Evolutionary conservation across 2,329 filamentous ascomycete genomes (phyloP), one percentile per base, ranked within the genome.

Genomic region (Calonectria pseudoreteaudii): DNA sequence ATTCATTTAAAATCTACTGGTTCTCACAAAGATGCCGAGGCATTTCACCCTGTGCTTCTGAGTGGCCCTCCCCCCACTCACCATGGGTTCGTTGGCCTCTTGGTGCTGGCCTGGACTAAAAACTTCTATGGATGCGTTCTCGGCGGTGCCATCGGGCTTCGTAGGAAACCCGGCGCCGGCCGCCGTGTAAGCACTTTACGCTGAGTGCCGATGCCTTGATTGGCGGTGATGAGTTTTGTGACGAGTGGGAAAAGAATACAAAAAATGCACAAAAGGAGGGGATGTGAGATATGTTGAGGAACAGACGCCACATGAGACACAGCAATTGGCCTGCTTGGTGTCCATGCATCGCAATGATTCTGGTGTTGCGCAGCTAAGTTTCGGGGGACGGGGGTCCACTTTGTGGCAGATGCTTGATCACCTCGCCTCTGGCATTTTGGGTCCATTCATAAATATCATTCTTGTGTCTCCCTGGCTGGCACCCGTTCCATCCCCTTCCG

Each of bases 321-420:
- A 16, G 34, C 62, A 28, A 67, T 44, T 67, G 41, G 47, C n/a
- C 49, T 71, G 44, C 52, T 52, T 20, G 13, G 34, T 31, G 30
- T 26, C 47, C 26, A 47, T 44, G 64, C 52, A 66, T 11, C 47
- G 28, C 28, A 31, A 18, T 36, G 14, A 9, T 44, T 36, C 26
- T 50, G n/a, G 62, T 71, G 28, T 49, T 65, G 66, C 28, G 49
- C 56, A 62, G 65, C 49, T 52, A 56, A 41, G 66, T 34, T 64
- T 68, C 65, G 70, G 70, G 65, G 41, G 30, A 66, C 28, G 38
- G 38, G 62, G 64, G 23, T 72, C 70, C 70, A 68, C 70, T 64
- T 44, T 50, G 52, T 26, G 41, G 52, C 53, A n/a, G 47, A 56
- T 23, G 28, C 20, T 30, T 5, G 38, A 31, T 26, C 65, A 34